Conservation (phyloP, 116 monocot species). For the Trichopus zeylanicus region DNA sequence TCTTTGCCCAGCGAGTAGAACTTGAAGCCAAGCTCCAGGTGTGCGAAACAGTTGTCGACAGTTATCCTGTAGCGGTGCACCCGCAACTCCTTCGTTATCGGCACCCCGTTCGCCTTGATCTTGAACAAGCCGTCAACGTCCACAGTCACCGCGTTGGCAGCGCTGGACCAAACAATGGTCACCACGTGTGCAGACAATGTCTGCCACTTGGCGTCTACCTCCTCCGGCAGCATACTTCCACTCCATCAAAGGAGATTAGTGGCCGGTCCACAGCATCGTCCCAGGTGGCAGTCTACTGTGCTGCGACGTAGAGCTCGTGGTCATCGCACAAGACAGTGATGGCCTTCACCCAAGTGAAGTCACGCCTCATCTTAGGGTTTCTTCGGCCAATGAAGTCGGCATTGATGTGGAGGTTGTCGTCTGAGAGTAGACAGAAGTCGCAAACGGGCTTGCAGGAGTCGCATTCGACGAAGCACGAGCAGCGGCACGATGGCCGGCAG, state of each 20-base stretch:
- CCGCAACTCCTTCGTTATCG: constrained; percentile 41
- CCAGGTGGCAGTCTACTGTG: constrained; percentile 25
- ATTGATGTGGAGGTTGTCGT: constrained; percentile 28
- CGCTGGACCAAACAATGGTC: constrained; percentile 5
- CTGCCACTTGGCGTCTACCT: constrained; percentile 17
- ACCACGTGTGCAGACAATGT: background rate
- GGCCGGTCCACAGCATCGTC: constrained; percentile 29
- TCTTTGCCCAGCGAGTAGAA: constrained; percentile 25
- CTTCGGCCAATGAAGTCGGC: constrained; percentile 30
- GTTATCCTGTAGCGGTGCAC: constrained; percentile 43
- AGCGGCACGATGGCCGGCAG: background rate
- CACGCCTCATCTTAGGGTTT: constrained; percentile 1
- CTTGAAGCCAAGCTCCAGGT: constrained; percentile 46
- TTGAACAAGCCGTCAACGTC: constrained; percentile 17
- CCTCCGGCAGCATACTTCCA: constrained; percentile 7
- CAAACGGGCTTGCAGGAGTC: background rate
- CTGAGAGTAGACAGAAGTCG: constrained; percentile 34
- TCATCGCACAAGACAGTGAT: constrained; percentile 8
- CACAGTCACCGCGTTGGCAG: constrained; percentile 17
- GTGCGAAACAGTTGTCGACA: constrained; percentile 35
- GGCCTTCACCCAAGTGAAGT: constrained; percentile 22
- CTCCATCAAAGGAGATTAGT: constrained; percentile 20
- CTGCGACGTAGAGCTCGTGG: constrained; percentile 24
- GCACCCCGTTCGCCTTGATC: constrained; percentile 28
- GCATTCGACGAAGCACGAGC: constrained; percentile 1